A percentile compares a stretch with the other conserved stretches of the same genome.
These are phyloP conservation scores for Pseudoneurospora amorphoporcata DNA, from an alignment of 495 filamentous ascomycete genomes.

Conservation along the genomic window DNA sequence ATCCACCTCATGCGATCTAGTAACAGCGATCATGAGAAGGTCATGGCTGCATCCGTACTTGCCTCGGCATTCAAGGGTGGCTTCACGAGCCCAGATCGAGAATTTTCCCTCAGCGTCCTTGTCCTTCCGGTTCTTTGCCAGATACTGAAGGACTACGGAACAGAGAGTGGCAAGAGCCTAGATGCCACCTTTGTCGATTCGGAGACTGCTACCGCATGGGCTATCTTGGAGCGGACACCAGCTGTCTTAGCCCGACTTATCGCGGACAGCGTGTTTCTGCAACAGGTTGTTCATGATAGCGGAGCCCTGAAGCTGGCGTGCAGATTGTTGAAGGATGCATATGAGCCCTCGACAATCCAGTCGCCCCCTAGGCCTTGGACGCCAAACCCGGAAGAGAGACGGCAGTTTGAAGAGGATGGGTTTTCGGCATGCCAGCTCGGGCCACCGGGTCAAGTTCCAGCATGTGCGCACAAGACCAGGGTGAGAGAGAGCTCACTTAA, in stretches of 20 bases:
- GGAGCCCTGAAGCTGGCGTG: conserved; percentile 61
- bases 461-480: conserved; percentile 61
- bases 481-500: conserved; percentile 69
- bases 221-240: conserved; percentile 60
- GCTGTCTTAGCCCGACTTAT: conserved; percentile 68
- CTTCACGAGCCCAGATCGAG: conserved; percentile 49
- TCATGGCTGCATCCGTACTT: conserved; percentile 73
- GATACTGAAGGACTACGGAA: conserved; percentile 53
- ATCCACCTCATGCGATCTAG: conserved; percentile 53
- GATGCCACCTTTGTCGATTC: conserved; percentile 21
- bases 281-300: conserved; percentile 75
- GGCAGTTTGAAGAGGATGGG: conserved; percentile 9
- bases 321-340: conserved; percentile 62
- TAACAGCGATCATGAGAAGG: conserved; percentile 49
- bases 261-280: conserved; percentile 61
- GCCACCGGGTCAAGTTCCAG: conserved; percentile 48
- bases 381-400: conserved; percentile 17
- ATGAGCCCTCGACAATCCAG: conserved; percentile 37
- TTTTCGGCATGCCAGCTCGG: conserved; percentile 40
- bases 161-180: conserved; percentile 28
- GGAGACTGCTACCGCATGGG: conserved; percentile 30
- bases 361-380: conserved; percentile 34
- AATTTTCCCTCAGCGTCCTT: conserved; percentile 52
- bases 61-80: conserved; percentile 64
- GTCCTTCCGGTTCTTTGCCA: conserved; percentile 63